A percentile compares a stretch with the other conserved stretches of the same genome.
phyloP scores from a whole-genome alignment of 768 basidiomycete species.

The Candolleomyces eurysporus region DNA sequence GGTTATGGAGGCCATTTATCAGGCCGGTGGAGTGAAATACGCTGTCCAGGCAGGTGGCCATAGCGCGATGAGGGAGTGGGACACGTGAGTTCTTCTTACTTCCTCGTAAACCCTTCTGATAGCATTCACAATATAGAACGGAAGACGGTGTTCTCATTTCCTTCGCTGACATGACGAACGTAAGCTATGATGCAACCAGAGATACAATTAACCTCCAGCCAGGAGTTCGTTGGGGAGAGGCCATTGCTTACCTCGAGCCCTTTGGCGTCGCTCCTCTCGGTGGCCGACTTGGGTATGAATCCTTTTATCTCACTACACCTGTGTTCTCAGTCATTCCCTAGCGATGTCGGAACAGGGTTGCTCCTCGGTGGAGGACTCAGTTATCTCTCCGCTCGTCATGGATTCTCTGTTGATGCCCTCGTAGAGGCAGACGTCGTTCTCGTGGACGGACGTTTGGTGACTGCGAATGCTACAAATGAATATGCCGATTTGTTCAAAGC shows the following conservation, averaged over 20 bases:
- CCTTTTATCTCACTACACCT: not conserved
- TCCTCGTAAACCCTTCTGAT: not conserved
- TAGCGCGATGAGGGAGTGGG: conserved; percentile 42
- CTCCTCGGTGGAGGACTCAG: conserved; percentile 44
- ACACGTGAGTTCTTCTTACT: conserved; percentile 29
- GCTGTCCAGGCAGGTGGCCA: conserved; percentile 44
- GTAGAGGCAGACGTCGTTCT: conserved; percentile 42
- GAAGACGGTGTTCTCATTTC: conserved; percentile 36
- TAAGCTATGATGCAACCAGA: conserved; percentile 31
- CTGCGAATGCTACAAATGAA: conserved; percentile 38
- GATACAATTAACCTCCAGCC: conserved; percentile 41
- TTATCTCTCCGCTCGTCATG: conserved; percentile 36
- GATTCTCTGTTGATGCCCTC: conserved; percentile 38
- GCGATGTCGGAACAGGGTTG: conserved; percentile 42
- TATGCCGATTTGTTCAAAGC: conserved; percentile 43
- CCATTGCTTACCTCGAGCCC: conserved; percentile 30
- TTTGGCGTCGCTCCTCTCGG: conserved; percentile 43
- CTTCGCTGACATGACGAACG: conserved; percentile 36
- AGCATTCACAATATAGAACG: conserved; percentile 24
- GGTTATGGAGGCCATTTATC: conserved; percentile 37
- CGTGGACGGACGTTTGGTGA: conserved; percentile 37
- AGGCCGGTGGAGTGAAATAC: conserved; percentile 28
- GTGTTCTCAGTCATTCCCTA: conserved; percentile 9
- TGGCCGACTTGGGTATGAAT: conserved; percentile 32
- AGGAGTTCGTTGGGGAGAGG: conserved; percentile 43